Evolutionary conservation across 331 rosid species (phyloP).

Genomic region (Pyracantha coccinea): DNA sequence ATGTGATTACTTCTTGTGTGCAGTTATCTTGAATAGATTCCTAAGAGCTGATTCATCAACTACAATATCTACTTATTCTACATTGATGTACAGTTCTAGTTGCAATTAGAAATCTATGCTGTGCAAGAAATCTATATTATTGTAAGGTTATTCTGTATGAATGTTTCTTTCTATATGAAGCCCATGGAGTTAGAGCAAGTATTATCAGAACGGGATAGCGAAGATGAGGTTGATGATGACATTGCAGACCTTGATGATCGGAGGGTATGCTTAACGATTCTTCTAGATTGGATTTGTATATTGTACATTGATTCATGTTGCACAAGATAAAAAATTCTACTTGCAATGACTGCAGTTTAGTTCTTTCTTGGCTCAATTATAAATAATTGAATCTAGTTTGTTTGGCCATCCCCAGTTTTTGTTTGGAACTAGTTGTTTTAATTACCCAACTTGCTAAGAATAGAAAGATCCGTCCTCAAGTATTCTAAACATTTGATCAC

Average conservation of each 20-base stretch:
- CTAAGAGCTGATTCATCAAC: not conserved
- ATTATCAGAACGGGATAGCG: slow-evolving; percentile 81
- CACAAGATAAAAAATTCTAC: not conserved
- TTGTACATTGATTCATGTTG: slow-evolving; percentile 2
- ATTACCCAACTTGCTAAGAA: not conserved
- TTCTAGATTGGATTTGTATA: not conserved
- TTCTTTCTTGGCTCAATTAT: not conserved
- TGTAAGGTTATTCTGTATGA: not conserved
- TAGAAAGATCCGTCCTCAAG: not conserved
- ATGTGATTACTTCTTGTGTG: not conserved
- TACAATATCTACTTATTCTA: not conserved
- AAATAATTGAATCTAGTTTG: not conserved
- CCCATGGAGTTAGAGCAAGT: slow-evolving; percentile 89
- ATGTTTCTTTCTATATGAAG: slow-evolving; percentile 31
- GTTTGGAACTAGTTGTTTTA: not conserved
- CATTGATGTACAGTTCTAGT: not conserved
- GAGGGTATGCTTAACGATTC: slow-evolving; percentile 54
- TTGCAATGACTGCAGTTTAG: not conserved
- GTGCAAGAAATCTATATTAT: not conserved
- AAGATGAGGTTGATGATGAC: slow-evolving; percentile 85
- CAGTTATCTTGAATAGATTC: not conserved
- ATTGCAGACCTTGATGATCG: slow-evolving; percentile 94
- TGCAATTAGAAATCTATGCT: not conserved
- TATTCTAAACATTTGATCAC: not conserved
- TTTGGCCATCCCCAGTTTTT: not conserved